These are phyloP conservation scores for Piper betle DNA, from an alignment of 164 flowering plant genomes.

Conservation along the genomic window DNA sequence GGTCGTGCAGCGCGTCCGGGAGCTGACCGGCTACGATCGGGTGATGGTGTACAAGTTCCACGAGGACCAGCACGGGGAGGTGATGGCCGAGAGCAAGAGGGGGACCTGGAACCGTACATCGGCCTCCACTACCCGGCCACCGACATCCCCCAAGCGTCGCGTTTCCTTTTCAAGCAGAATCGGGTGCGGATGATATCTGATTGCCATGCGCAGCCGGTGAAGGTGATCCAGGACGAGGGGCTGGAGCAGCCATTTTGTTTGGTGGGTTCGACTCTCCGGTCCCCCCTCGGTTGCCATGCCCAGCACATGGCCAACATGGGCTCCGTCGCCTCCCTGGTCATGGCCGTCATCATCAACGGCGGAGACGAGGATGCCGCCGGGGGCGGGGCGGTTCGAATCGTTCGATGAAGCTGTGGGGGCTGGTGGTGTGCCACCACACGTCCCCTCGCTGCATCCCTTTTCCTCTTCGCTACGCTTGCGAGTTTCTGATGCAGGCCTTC, in stretches of 20 bases:
- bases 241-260: conserved; percentile 36
- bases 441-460: conserved; percentile 50
- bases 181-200: conserved; percentile 61
- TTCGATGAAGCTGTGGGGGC: conserved; percentile 57
- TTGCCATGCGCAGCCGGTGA: conserved; percentile 36
- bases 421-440: conserved; percentile 63
- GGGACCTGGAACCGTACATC: conserved; percentile 56
- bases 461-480: conserved; percentile 71
- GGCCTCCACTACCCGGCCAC: conserved; percentile 72
- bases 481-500: conserved; percentile 64
- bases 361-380: conserved; percentile 10
- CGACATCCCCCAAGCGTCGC: conserved; percentile 68
- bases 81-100: conserved; percentile 50
- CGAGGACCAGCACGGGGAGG: conserved; percentile 85
- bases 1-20: conserved; percentile 45
- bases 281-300: conserved; percentile 55
- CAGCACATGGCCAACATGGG: conserved; percentile 73
- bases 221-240: conserved; percentile 34
- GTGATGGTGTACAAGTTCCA: conserved; percentile 79
- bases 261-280: conserved; percentile 46
- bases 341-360: conserved; percentile 40
- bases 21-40: conserved; percentile 70
- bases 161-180: conserved; percentile 65
- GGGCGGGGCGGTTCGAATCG: too few relatives aligned
- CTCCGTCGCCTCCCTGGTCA: conserved; percentile 44